phyloP scores from a whole-genome alignment of 345 rosid species.

The Theobroma cacao region DNA sequence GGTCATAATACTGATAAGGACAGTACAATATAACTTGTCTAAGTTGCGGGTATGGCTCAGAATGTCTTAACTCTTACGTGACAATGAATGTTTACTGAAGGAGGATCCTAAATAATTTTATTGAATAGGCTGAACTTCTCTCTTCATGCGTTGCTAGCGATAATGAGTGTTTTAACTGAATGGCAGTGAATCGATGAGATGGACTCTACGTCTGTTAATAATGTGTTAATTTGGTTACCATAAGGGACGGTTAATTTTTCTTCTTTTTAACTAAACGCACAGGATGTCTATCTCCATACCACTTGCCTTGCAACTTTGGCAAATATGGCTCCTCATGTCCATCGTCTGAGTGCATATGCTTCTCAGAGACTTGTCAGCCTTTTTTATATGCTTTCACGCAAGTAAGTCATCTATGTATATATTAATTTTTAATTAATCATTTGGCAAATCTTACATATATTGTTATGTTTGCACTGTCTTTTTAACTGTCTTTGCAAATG shows the following conservation, averaged over 20 bases:
- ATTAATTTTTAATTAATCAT: background rate
- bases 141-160: background rate
- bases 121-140: constrained; percentile 8
- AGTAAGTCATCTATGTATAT: constrained; percentile 47
- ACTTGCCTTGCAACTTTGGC: constrained; percentile 96
- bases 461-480: background rate
- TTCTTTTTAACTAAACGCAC: constrained; percentile 21
- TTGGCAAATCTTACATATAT: constrained; percentile 1
- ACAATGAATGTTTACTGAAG: background rate
- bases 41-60: constrained; percentile 83
- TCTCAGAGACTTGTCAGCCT: constrained; percentile 97
- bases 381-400: constrained; percentile 93
- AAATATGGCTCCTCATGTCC: constrained; percentile 98
- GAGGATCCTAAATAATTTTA: background rate
- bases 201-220: background rate
- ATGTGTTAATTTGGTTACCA: background rate
- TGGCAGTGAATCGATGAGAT: background rate
- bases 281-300: constrained; percentile 99
- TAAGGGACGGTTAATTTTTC: background rate
- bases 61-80: background rate
- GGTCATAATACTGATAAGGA: constrained; percentile 91
- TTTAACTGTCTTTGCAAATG: constrained; percentile 9
- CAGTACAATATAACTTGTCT: constrained; percentile 92
- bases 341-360: constrained; percentile 95
- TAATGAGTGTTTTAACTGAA: background rate